Base-by-base conservation (phyloP, 1,284 basidiomycete species). In the Ustilago curta region DNA sequence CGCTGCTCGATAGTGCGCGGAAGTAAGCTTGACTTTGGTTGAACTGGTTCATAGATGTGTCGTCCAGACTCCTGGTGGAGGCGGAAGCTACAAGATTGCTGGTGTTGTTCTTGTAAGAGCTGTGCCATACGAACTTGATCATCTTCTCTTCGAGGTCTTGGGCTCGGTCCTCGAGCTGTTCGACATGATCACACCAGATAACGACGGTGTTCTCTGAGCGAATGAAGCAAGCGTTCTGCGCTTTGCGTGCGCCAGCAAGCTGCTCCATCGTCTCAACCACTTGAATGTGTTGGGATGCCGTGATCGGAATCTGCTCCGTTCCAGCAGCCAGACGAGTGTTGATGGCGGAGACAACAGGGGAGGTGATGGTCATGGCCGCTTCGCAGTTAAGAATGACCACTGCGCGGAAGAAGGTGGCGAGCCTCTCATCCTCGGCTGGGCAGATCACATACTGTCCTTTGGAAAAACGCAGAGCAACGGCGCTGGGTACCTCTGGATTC, bases 211-310 rank as follows among this genome's bases (percentile, higher is more conserved):
- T 89, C 76, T 93, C 91, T 79, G 90, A 89, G 40, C 92, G 89
- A 65, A 93, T 88, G 85, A 94, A 93, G 21, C 92, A 92, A n/a
- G 90, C 92, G 69, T 91, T 91, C 79, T 93, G 92, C 75, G 93
- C 91, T 85, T 92, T 92, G 80, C 93, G 89, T 1, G 91, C 92
- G 23, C 88, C 87, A 5, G 90, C 89, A 4, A 93, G 87, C 69
- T 89, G 87, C 48, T 84, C 82, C 80, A 93, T 90, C 25, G 87
- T 88, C 60, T 91, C 65, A 50, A 78, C 56, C 25, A 72, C 68
- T 43, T 80, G 78, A 19, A 80, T 53, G 54, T 73, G 68, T 39
- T 78, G 64, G 1, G 64, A 68, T 6, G 78, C n/a, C 3, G 73
- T 71, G 52, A 80, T 61, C 7, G 73, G 75, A 1, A 80, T 63